phyloP scores from a whole-genome alignment of 257 asterid genomes.

The Osmanthus fragrans region DNA sequence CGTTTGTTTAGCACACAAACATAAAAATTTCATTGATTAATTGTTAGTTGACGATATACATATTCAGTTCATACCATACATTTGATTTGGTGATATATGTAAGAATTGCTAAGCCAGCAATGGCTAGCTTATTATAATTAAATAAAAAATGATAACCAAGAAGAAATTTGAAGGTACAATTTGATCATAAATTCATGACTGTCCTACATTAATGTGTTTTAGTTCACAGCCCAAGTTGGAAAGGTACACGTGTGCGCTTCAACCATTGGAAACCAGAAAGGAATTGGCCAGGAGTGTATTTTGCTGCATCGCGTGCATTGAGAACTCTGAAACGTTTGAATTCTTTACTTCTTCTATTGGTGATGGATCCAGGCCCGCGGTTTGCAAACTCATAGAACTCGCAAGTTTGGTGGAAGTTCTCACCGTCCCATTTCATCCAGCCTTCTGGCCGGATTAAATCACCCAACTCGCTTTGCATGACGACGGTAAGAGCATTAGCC shows the following conservation, averaged over 20 bases:
- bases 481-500: constrained; percentile 37
- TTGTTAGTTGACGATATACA: not conserved
- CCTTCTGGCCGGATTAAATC: constrained; percentile 70
- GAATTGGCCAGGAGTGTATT: constrained; percentile 6
- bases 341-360: constrained; percentile 24
- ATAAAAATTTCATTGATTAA: too few relatives aligned
- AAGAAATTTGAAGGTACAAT: not conserved
- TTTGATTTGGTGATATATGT: not conserved
- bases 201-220: not conserved
- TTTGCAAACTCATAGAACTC: constrained; percentile 49
- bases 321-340: constrained; percentile 29
- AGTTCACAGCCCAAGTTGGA: not conserved
- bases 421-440: constrained; percentile 42
- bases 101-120: not conserved
- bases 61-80: not conserved
- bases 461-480: constrained; percentile 60
- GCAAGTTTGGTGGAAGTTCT: constrained; percentile 26
- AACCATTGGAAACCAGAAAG: not conserved
- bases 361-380: constrained; percentile 55
- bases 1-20: too few relatives aligned
- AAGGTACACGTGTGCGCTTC: not conserved
- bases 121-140: not conserved
- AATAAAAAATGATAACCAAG: not conserved
- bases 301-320: constrained; percentile 21
- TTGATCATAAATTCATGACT: not conserved